Base-by-base conservation (phyloP, 371 early-diverging fungal genomes). In the Mucor lusitanicus region DNA sequence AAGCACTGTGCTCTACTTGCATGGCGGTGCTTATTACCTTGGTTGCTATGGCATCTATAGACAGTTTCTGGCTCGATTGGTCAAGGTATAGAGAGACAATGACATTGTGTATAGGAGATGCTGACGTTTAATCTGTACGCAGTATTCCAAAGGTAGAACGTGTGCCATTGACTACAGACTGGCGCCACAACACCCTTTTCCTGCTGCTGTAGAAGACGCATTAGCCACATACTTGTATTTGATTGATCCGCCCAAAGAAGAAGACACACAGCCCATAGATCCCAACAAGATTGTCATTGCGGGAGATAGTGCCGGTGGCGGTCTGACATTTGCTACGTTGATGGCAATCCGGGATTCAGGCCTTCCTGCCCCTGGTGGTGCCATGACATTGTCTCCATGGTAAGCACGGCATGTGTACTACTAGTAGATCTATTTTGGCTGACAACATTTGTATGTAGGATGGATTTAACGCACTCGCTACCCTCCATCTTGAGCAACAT, bases 281-380 rank as follows among this genome's bases (percentile, higher is more conserved):
- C 88, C 89, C 0, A 76, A 82, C 27, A 85, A 90, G 42, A 88
- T 96, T 61, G 81, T 93, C 25, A 62, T 96, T 40, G 82, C 88
- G 63, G 96, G 96, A 3, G 96, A 94, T 64, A 90, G 90, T 21
- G 94, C 95, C 0, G 95, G 95, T 13, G 91, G 92, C 13, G 87
- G 89, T 21, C 76, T 72, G 67, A 78, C 77, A 1, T 79, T 77
- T 76, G 84, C 74, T 23, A 79, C 80, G 42, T 73, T 87, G 54
- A 48, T 77, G 59, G 82, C 74, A 25, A 82, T 84, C 72, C 87
- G 79, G 62, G 86, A 87, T 71, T 80, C 81, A 15, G 75, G 78
- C 0, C 62, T 87, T 48, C 80, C 85, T 15, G 56, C 76, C 53
- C 87, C 87, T 3, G 86, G 74, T 21, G 87, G 86, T 23, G 77